A percentile compares a stretch with the other conserved stretches of the same genome.
Evolutionary conservation across 306 rosid species (phyloP).

Genomic region (Parietaria judaica): DNA sequence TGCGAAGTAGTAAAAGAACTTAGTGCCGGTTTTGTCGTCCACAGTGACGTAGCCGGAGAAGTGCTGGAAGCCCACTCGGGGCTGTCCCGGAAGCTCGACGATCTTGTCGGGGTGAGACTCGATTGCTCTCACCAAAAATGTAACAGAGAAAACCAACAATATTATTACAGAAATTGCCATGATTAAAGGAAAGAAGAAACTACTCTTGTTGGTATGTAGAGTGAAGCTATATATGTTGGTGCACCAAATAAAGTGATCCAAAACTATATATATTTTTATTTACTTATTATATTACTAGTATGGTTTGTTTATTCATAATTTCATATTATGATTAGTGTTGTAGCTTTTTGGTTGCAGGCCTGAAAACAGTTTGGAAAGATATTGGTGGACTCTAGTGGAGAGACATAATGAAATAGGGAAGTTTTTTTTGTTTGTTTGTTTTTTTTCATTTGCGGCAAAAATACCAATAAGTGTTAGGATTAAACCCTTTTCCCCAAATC

Average conservation of each 20-base stretch:
- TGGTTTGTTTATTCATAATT: conserved; percentile 17
- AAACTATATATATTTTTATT: too few relatives aligned
- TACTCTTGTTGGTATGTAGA: too few relatives aligned
- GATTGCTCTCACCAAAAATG: conserved; percentile 16
- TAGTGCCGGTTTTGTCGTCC: conserved; percentile 24
- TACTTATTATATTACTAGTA: conserved; percentile 18
- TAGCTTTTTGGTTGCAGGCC: conserved; percentile 50
- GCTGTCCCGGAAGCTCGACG: conserved; percentile 53
- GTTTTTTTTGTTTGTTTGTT: background rate
- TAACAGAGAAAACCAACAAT: conserved; percentile 19
- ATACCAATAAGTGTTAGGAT: too few relatives aligned
- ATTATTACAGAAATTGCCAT: conserved; percentile 18
- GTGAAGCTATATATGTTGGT: background rate
- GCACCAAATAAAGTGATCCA: conserved; percentile 19
- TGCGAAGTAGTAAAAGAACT: conserved; percentile 56
- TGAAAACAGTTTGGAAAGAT: conserved; percentile 48
- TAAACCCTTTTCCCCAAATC: too few relatives aligned
- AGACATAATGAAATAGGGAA: conserved; percentile 30
- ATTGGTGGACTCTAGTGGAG: conserved; percentile 35
- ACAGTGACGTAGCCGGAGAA: conserved; percentile 56
- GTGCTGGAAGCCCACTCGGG: conserved; percentile 45
- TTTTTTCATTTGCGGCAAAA: background rate
- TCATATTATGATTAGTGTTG: conserved; percentile 35
- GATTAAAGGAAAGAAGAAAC: background rate
- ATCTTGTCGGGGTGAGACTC: conserved; percentile 39